phyloP scores from a whole-genome alignment of 1,284 basidiomycete genomes.

The Cryptococcus sp. region DNA sequence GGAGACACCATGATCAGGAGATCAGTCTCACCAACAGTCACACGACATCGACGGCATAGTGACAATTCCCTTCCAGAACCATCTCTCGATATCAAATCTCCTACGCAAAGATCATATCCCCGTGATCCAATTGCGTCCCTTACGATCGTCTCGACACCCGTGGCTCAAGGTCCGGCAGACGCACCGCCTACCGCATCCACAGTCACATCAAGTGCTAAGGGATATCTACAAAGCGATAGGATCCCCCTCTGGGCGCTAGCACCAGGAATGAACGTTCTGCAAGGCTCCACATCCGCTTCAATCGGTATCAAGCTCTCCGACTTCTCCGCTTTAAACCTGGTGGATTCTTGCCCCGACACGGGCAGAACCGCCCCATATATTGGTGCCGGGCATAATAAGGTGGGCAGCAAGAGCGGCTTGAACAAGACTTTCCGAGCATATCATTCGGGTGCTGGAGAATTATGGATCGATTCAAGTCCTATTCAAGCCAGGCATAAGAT shows the following conservation, averaged over 20 bases:
- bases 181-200: background rate
- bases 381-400: background rate
- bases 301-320: constrained; percentile 31
- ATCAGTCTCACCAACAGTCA: background rate
- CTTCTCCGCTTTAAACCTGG: constrained; percentile 32
- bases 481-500: background rate
- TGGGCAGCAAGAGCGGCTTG: background rate
- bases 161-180: background rate
- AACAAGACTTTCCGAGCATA: constrained; percentile 1
- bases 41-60: background rate
- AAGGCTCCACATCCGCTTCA: constrained; percentile 27
- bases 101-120: constrained; percentile 10
- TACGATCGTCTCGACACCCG: constrained; percentile 17
- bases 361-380: background rate
- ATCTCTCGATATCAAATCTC: background rate
- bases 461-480: background rate
- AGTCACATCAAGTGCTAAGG: background rate
- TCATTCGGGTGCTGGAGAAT: constrained; percentile 1
- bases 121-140: constrained; percentile 26
- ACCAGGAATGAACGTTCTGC: constrained; percentile 27
- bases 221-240: constrained; percentile 10
- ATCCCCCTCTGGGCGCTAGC: constrained; percentile 37
- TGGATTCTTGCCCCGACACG: constrained; percentile 1
- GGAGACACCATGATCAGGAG: background rate
- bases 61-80: background rate